These are phyloP conservation scores for Mortierella sp. DNA, from an alignment of 371 early-diverging fungal genomes.

Conservation along the genomic window DNA sequence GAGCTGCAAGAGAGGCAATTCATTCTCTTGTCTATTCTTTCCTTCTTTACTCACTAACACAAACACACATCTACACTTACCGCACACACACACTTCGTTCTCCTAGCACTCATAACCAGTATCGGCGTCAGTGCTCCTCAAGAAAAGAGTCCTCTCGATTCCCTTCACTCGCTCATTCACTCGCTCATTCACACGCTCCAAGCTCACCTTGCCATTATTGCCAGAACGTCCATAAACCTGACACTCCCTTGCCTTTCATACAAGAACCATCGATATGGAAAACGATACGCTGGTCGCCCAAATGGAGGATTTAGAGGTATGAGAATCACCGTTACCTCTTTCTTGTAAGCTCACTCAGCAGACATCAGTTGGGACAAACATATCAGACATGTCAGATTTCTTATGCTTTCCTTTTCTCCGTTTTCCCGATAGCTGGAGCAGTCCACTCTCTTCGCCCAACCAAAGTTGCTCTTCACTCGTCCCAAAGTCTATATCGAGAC, in stretches of 20 bases:
- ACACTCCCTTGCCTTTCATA: not conserved
- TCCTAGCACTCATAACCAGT: not conserved
- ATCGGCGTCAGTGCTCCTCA: not conserved
- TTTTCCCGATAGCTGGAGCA: conserved; percentile 23
- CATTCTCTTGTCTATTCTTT: conserved; percentile 1
- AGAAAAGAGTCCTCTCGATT: too few species aligned
- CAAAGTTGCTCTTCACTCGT: conserved; percentile 38
- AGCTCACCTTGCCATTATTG: not conserved
- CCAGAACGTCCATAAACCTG: not conserved
- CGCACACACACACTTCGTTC: not conserved
- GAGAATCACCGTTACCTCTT: too few species aligned
- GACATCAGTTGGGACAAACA: not conserved
- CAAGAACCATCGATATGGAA: conserved; percentile 21
- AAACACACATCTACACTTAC: not conserved
- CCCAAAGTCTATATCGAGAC: conserved; percentile 49
- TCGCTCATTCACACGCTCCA: not conserved
- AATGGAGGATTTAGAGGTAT: conserved; percentile 55
- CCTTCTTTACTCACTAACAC: not conserved
- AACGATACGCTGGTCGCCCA: conserved; percentile 50
- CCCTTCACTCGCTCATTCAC: not conserved
- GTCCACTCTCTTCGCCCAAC: conserved; percentile 20
- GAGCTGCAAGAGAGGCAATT: not conserved
- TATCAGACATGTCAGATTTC: too few species aligned
- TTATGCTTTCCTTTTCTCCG: not conserved
- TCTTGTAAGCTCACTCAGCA: not conserved